Evolutionary conservation across 345 rosid genomes (phyloP).

Genomic region (Luvunga scandens): DNA sequence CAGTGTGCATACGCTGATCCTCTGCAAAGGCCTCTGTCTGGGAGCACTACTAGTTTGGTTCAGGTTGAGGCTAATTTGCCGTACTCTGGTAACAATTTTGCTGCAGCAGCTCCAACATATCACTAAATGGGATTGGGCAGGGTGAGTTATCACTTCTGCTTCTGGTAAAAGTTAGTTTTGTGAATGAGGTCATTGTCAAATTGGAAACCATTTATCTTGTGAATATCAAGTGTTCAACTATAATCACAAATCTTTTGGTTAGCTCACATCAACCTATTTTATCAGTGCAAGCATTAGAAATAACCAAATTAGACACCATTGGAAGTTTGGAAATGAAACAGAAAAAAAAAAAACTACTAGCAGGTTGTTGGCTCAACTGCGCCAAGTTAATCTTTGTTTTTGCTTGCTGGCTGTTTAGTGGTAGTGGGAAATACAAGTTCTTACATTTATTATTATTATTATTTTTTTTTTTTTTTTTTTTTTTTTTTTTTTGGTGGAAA

Average conservation of each 20-base stretch:
- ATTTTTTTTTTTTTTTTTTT: no score
- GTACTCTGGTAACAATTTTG: background rate
- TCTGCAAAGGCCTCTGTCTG: background rate
- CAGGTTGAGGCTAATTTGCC: conserved; percentile 4
- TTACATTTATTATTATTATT: no score
- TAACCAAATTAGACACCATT: background rate
- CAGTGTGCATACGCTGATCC: conserved; percentile 7
- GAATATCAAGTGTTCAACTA: background rate
- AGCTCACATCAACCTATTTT: background rate
- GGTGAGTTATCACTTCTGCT: background rate
- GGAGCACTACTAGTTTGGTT: conserved; percentile 1
- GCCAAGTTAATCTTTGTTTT: background rate
- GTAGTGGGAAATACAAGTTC: background rate
- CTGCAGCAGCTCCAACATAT: background rate
- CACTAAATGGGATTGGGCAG: background rate
- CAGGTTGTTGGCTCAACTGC: background rate
- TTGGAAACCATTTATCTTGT: background rate
- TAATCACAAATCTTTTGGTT: background rate
- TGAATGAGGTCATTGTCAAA: background rate
- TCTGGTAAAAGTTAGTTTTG: background rate
- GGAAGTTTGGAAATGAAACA: background rate
- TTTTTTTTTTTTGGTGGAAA: no score
- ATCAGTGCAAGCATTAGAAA: background rate
- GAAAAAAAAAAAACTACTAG: no score
- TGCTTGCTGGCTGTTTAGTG: background rate